phyloP scores from a whole-genome alignment of 495 filamentous ascomycete genomes.

The Aspergillus coremiiformis region DNA sequence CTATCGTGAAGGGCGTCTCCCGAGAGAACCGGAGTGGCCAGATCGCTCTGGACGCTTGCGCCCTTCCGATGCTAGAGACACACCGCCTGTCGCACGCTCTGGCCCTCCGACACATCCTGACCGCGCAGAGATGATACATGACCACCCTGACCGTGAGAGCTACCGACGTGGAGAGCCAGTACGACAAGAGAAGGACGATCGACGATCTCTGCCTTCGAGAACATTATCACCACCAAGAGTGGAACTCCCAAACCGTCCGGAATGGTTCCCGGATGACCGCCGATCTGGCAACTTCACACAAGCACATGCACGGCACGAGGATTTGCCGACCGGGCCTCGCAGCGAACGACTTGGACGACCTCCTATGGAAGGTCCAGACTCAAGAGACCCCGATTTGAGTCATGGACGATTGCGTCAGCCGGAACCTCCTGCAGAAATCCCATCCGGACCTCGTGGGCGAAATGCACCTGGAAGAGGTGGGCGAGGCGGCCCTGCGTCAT shows the following conservation, averaged over 20 bases:
- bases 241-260: conserved; percentile 32
- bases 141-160: conserved; percentile 29
- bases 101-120: conserved; percentile 24
- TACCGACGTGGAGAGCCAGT: conserved; percentile 29
- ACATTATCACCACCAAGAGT: conserved; percentile 25
- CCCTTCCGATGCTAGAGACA: conserved; percentile 18
- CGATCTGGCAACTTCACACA: conserved; percentile 20
- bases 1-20: conserved; percentile 28
- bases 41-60: conserved; percentile 33
- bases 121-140: conserved; percentile 33
- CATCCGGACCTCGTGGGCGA: conserved; percentile 61
- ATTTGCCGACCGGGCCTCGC: conserved; percentile 37
- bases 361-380: conserved; percentile 18
- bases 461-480: conserved; percentile 27
- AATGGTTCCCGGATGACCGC: conserved; percentile 31
- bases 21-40: conserved; percentile 32
- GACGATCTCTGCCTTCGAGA: conserved; percentile 22
- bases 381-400: conserved; percentile 31
- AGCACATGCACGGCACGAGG: conserved; percentile 23
- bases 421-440: conserved; percentile 52
- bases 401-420: conserved; percentile 48
- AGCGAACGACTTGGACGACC: conserved; percentile 24
- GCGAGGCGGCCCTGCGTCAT: conserved; percentile 22
- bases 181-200: conserved; percentile 33
- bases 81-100: conserved; percentile 9